Evolutionary conservation across 495 filamentous ascomycete genomes (phyloP).

Genomic region (Achaetomiella virescens): DNA sequence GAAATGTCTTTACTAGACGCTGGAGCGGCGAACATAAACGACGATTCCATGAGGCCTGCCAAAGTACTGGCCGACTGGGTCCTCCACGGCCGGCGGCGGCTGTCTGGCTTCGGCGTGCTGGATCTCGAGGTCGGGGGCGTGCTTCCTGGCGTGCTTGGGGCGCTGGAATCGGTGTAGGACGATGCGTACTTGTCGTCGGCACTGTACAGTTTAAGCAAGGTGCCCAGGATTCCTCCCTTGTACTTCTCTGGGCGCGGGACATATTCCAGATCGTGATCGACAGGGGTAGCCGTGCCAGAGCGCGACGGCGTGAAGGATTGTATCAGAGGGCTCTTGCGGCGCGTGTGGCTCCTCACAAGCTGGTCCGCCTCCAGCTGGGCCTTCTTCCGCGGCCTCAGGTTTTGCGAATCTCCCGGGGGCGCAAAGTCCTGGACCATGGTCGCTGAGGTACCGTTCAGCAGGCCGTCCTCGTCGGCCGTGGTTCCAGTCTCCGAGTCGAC

Average conservation of each 20-base stretch:
- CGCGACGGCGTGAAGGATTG: conserved; percentile 6
- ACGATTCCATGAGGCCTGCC: conserved; percentile 52
- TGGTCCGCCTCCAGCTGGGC: conserved; percentile 22
- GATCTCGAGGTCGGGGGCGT: conserved; percentile 39
- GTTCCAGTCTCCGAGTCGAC: conserved; percentile 10
- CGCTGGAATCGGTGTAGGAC: conserved; percentile 19
- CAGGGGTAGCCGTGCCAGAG: conserved; percentile 26
- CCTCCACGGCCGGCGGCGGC: conserved; percentile 40
- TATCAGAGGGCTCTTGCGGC: conserved; percentile 15
- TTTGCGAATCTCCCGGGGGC: background rate
- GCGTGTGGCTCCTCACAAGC: conserved; percentile 21
- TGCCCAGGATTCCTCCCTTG: conserved; percentile 69
- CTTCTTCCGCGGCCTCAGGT: conserved; percentile 13
- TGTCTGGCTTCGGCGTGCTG: conserved; percentile 48
- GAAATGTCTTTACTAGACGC: conserved; percentile 23
- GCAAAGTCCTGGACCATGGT: conserved; percentile 11
- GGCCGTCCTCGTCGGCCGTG: background rate
- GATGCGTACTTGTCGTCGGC: conserved; percentile 19
- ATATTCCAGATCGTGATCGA: conserved; percentile 52
- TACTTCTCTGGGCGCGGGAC: conserved; percentile 63
- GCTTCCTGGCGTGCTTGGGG: conserved; percentile 24
- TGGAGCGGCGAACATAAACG: conserved; percentile 38
- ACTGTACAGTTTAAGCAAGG: conserved; percentile 70
- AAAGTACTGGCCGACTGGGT: conserved; percentile 41
- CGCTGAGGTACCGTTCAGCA: background rate